Evolutionary conservation across 768 basidiomycete species (phyloP).

Genomic region (Pisolithus orientalis): DNA sequence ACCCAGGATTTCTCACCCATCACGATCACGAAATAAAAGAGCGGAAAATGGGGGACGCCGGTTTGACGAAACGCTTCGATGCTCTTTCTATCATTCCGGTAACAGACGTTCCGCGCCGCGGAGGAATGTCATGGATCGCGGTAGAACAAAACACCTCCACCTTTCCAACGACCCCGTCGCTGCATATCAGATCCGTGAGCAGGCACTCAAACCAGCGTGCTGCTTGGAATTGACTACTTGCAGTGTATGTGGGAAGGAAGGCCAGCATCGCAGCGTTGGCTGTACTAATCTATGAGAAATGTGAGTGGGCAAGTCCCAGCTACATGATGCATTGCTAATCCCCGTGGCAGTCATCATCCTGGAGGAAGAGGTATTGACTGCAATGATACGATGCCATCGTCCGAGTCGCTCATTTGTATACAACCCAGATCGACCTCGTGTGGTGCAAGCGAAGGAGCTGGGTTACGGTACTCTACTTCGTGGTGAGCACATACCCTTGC

Average conservation of each 20-base stretch:
- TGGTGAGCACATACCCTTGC: not conserved
- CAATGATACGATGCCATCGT: not conserved
- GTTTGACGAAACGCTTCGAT: too few relatives aligned
- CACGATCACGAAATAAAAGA: too few relatives aligned
- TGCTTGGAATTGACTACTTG: not conserved
- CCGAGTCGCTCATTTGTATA: not conserved
- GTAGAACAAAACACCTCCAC: not conserved
- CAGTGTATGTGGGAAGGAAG: conserved; percentile 6
- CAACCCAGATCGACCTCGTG: conserved; percentile 5
- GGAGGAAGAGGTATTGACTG: conserved; percentile 3
- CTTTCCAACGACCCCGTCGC: not conserved
- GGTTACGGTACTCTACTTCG: conserved; percentile 7
- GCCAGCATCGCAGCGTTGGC: conserved; percentile 6
- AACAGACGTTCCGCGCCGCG: too few relatives aligned
- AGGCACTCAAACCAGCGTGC: not conserved
- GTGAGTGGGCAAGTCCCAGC: not conserved
- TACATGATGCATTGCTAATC: not conserved
- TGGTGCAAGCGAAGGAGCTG: conserved; percentile 7
- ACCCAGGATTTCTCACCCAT: too few relatives aligned
- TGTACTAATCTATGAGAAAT: conserved; percentile 9
- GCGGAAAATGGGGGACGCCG: too few relatives aligned
- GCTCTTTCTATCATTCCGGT: too few relatives aligned
- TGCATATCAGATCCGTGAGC: conserved; percentile 10
- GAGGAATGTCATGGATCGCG: too few relatives aligned
- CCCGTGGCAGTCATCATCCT: conserved; percentile 2